Conservation (phyloP, 2,329 filamentous ascomycete species). For the Stemphylium vesicarium region DNA sequence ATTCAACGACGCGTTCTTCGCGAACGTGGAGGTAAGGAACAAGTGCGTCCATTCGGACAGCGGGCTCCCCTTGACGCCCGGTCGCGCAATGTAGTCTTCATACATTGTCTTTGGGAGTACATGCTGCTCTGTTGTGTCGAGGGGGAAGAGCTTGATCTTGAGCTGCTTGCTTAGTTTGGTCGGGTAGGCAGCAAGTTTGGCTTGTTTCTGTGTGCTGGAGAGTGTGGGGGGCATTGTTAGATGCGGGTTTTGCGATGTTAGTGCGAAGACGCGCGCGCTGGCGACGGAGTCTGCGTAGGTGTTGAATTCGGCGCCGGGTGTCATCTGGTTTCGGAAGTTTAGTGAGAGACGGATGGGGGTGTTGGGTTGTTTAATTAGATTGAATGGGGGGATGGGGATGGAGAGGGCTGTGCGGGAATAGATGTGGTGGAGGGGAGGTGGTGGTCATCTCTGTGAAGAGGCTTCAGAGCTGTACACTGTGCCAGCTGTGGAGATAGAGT, state of each 20-base stretch:
- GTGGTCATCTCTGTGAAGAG: too few species aligned
- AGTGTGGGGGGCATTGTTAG: slow-evolving; percentile 78
- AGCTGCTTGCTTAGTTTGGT: slow-evolving; percentile 49
- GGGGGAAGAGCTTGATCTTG: slow-evolving; percentile 56
- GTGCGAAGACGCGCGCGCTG: slow-evolving; percentile 56
- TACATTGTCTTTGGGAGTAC: slow-evolving; percentile 51
- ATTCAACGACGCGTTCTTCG: slow-evolving; percentile 53
- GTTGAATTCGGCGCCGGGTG: slow-evolving; percentile 92
- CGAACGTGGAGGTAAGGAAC: slow-evolving; percentile 55
- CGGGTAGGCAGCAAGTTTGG: slow-evolving; percentile 49
- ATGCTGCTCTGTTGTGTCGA: slow-evolving; percentile 57
- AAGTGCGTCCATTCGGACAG: slow-evolving; percentile 54
- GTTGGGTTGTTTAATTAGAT: slow-evolving; percentile 49
- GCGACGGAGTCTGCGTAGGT: slow-evolving; percentile 77
- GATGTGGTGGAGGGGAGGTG: too few species aligned
- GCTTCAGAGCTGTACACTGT: too few species aligned
- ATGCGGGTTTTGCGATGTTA: slow-evolving; percentile 64
- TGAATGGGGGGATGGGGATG: slow-evolving; percentile 45
- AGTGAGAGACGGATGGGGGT: slow-evolving; percentile 40
- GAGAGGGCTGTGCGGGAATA: too few species aligned
- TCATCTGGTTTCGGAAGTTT: slow-evolving; percentile 57
- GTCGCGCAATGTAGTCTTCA: slow-evolving; percentile 32
- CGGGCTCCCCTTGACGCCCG: slow-evolving; percentile 46
- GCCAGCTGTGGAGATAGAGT: slow-evolving; percentile 5
- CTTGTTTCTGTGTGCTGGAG: slow-evolving; percentile 48